phyloP scores from a whole-genome alignment of 768 basidiomycete genomes.

The Stropharia rugosoannulata region DNA sequence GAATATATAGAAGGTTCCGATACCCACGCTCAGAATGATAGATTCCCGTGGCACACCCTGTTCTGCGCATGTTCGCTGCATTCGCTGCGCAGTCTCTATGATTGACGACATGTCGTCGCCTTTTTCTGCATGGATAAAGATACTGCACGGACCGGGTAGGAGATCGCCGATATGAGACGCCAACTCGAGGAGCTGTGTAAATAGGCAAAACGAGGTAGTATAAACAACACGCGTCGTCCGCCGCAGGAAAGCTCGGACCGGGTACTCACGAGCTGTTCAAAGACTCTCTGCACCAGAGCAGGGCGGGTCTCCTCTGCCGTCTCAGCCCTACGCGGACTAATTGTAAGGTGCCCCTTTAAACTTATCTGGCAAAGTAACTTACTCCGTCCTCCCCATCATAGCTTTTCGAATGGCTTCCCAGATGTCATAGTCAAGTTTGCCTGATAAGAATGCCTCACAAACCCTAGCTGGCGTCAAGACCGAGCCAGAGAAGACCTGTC shows the following conservation, averaged over 20 bases:
- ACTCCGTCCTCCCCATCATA: constrained; percentile 15
- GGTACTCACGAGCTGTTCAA: constrained; percentile 30
- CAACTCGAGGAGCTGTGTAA: constrained; percentile 48
- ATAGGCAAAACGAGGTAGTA: constrained; percentile 6
- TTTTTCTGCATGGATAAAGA: constrained; percentile 51
- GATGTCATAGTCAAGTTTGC: constrained; percentile 25
- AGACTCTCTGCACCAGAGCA: constrained; percentile 8
- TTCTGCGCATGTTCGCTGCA: constrained; percentile 39
- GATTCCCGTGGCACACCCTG: constrained; percentile 36
- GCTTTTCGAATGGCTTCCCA: constrained; percentile 31
- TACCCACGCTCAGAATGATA: constrained; percentile 51
- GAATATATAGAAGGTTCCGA: background rate
- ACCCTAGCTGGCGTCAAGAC: constrained; percentile 21
- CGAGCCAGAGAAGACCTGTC: constrained; percentile 26
- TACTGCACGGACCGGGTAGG: constrained; percentile 46
- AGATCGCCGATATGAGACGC: constrained; percentile 42
- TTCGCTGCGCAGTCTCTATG: constrained; percentile 37
- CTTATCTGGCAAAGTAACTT: background rate
- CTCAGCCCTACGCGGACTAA: background rate
- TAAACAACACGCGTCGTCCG: background rate
- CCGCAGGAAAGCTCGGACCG: constrained; percentile 10
- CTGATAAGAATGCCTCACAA: constrained; percentile 13
- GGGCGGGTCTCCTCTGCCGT: background rate
- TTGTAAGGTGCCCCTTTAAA: background rate
- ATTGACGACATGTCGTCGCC: constrained; percentile 36